phyloP scores from a whole-genome alignment of 148 eudicot species.

The Hydrangea macrophylla region DNA sequence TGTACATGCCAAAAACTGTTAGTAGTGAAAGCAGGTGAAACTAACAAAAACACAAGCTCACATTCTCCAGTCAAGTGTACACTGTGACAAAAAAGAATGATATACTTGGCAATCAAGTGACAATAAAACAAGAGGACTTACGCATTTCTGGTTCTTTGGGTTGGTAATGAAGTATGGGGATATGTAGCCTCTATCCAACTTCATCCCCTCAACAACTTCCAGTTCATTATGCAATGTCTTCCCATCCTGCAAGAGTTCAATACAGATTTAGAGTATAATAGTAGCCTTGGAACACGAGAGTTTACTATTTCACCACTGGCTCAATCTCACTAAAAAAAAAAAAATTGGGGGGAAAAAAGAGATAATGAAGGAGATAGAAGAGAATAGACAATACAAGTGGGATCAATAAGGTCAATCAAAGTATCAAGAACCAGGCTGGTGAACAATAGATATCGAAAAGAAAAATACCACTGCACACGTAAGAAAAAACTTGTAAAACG shows the following conservation, averaged over 20 bases:
- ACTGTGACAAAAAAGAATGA: background rate
- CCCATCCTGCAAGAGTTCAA: constrained; percentile 54
- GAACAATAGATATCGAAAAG: too few species aligned
- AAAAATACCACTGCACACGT: too few species aligned
- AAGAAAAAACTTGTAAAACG: too few species aligned
- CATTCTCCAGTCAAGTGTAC: background rate
- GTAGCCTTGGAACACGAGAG: background rate
- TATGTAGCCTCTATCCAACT: constrained; percentile 57
- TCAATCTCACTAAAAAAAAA: background rate
- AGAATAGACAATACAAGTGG: too few species aligned
- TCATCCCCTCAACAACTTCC: constrained; percentile 70
- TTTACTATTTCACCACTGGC: background rate
- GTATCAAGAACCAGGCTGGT: too few species aligned
- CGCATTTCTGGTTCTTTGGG: constrained; percentile 66
- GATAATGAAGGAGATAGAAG: too few species aligned
- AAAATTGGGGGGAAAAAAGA: too few species aligned
- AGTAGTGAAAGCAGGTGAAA: background rate
- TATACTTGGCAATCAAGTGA: background rate
- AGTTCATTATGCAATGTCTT: constrained; percentile 62
- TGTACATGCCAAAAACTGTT: background rate
- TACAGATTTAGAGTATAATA: constrained; percentile 1
- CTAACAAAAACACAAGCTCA: background rate
- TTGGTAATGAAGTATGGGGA: constrained; percentile 61
- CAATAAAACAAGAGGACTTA: constrained; percentile 12
- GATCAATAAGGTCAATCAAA: too few species aligned